Conservation (phyloP, 2,329 filamentous ascomycete genomes). For the Aspergillus sp. region DNA sequence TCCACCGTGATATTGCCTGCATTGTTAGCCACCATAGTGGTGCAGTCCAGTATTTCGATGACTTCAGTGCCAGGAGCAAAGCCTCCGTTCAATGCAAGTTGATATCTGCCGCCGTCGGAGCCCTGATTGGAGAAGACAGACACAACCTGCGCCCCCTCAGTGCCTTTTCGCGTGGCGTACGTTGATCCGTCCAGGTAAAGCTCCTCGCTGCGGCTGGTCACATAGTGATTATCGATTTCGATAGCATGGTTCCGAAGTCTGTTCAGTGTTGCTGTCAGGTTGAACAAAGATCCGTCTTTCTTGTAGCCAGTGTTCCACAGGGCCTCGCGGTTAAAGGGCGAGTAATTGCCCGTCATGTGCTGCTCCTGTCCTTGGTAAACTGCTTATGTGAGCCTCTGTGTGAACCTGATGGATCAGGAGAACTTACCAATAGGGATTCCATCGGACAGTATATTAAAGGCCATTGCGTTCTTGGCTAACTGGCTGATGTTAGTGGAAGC, state of each 20-base stretch:
- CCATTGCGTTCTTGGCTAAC: slow-evolving; percentile 57
- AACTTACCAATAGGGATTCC: slow-evolving; percentile 51
- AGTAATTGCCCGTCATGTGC: slow-evolving; percentile 46
- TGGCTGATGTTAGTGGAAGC: slow-evolving; percentile 1
- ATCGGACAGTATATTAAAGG: slow-evolving; percentile 55
- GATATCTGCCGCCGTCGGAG: slow-evolving; percentile 18
- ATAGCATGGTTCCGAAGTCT: slow-evolving; percentile 38
- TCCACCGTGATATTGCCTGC: slow-evolving; percentile 14
- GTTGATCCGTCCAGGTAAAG: slow-evolving; percentile 37
- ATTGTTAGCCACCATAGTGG: slow-evolving; percentile 14
- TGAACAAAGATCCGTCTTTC: slow-evolving; percentile 33
- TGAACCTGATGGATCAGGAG: background rate
- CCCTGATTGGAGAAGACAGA: slow-evolving; percentile 41
- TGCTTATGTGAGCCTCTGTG: background rate
- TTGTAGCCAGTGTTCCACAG: slow-evolving; percentile 45
- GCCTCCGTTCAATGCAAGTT: slow-evolving; percentile 20
- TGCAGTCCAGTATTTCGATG: slow-evolving; percentile 22
- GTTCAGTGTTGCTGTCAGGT: slow-evolving; percentile 34
- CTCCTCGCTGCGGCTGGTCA: slow-evolving; percentile 32
- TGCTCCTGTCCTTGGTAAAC: slow-evolving; percentile 64
- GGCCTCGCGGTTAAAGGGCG: slow-evolving; percentile 49
- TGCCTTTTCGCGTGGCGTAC: slow-evolving; percentile 41
- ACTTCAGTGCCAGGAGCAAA: slow-evolving; percentile 17
- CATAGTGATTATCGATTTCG: slow-evolving; percentile 28
- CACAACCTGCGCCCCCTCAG: slow-evolving; percentile 35